phyloP scores from a whole-genome alignment of 169 alveolate species.

The Theileria annulata region DNA sequence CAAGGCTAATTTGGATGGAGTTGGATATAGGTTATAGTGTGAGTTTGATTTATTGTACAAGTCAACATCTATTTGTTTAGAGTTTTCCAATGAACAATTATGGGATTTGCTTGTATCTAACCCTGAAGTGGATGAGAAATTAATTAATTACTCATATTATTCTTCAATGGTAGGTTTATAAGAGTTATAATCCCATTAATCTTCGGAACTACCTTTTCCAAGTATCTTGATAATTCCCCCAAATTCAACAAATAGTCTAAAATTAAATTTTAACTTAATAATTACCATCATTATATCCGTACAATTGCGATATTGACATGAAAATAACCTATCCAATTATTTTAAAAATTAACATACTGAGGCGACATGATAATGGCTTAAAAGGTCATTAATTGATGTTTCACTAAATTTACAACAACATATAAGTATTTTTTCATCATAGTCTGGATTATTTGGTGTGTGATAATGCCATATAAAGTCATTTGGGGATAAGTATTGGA shows the following conservation, averaged over 20 bases:
- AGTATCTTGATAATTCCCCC: background rate
- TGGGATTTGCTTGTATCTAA: background rate
- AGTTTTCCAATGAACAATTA: background rate
- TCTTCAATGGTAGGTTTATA: constrained; percentile 3
- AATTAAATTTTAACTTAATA: background rate
- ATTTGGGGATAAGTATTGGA: constrained; percentile 11
- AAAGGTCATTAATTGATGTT: background rate
- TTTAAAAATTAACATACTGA: background rate
- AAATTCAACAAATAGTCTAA: background rate
- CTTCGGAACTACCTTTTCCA: background rate
- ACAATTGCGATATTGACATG: background rate
- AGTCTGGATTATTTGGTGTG: background rate
- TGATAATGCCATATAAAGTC: constrained; percentile 21
- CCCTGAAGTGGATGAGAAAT: background rate
- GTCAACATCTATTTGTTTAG: background rate
- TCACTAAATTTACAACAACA: background rate
- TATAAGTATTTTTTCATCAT: background rate
- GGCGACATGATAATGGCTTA: background rate
- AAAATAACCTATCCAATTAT: background rate
- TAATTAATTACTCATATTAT: background rate
- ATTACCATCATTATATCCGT: background rate
- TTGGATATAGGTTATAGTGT: background rate
- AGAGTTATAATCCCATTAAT: background rate
- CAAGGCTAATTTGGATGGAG: background rate
- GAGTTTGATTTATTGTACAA: constrained; percentile 5